phyloP scores from a whole-genome alignment of 2,329 filamentous ascomycete species.

The Mollisiaceae sp. region DNA sequence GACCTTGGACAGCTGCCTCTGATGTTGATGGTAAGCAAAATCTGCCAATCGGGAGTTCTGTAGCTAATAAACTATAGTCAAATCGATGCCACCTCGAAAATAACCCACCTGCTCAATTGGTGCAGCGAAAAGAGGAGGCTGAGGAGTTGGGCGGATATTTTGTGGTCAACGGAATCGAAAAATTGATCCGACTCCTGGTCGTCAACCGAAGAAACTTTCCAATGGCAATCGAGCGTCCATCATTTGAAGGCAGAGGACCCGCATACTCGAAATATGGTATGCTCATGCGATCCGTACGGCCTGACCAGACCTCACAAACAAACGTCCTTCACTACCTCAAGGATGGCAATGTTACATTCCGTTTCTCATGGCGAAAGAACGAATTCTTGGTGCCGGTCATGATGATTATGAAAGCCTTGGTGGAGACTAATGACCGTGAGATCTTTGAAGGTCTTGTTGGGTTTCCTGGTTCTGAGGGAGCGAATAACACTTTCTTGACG shows the following conservation, averaged over 20 bases:
- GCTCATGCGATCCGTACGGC: slow-evolving; percentile 87
- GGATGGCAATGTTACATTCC: slow-evolving; percentile 95
- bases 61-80: slow-evolving; percentile 57
- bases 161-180: slow-evolving; percentile 96
- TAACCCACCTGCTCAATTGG: slow-evolving; percentile 80
- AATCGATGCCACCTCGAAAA: slow-evolving; percentile 90
- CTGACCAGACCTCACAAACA: slow-evolving; percentile 97
- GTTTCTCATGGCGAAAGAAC: slow-evolving; percentile 97
- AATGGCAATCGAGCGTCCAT: slow-evolving; percentile 89
- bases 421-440: slow-evolving; percentile 95
- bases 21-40: slow-evolving; percentile 78
- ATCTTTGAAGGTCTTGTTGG: slow-evolving; percentile 95
- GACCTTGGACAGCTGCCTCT: slow-evolving; percentile 90
- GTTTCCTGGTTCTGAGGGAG: slow-evolving; percentile 73
- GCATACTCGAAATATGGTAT: slow-evolving; percentile 91
- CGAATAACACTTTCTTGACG: slow-evolving; percentile 89
- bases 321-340: slow-evolving; percentile 95
- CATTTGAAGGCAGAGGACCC: slow-evolving; percentile 85
- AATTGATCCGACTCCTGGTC: slow-evolving; percentile 90
- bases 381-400: slow-evolving; percentile 95
- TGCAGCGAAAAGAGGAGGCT: slow-evolving; percentile 89
- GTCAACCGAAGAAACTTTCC: slow-evolving; percentile 92
- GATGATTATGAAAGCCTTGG: slow-evolving; percentile 94
- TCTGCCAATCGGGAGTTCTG: slow-evolving; percentile 31
- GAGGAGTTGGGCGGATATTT: slow-evolving; percentile 98